Evolutionary conservation across 2,329 filamentous ascomycete genomes (phyloP).

Genomic region (Ceratocystis lukuohia): DNA sequence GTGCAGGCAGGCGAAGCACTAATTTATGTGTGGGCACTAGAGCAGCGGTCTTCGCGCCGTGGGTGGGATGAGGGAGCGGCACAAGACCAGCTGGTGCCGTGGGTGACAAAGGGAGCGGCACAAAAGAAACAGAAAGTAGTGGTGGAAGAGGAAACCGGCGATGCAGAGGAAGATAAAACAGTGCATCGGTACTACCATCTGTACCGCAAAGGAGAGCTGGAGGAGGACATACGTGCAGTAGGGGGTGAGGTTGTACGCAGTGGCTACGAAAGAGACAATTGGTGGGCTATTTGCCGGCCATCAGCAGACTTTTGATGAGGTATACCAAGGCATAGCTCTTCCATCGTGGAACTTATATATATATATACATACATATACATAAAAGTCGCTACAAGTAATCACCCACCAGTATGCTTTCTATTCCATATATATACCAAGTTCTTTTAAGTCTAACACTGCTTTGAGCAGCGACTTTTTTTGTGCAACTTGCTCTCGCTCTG

Average conservation of each 20-base stretch:
- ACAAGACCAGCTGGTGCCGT: slow-evolving; percentile 91
- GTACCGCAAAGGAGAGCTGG: slow-evolving; percentile 74
- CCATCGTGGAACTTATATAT: background rate
- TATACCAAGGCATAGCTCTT: background rate
- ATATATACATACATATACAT: background rate
- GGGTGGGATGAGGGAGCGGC: slow-evolving; percentile 75
- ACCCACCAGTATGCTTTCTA: no score
- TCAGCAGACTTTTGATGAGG: background rate
- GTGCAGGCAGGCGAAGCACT: slow-evolving; percentile 47
- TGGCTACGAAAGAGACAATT: slow-evolving; percentile 95
- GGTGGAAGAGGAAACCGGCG: background rate
- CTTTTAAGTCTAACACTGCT: no score
- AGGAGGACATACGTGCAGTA: slow-evolving; percentile 59
- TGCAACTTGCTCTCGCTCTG: background rate
- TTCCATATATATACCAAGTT: no score
- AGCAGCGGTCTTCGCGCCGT: slow-evolving; percentile 73
- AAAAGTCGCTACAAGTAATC: no score
- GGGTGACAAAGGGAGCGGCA: slow-evolving; percentile 52
- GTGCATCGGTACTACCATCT: slow-evolving; percentile 92
- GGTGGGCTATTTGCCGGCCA: slow-evolving; percentile 64
- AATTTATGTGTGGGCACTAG: slow-evolving; percentile 89
- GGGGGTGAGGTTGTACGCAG: slow-evolving; percentile 63
- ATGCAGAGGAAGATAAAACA: slow-evolving; percentile 34
- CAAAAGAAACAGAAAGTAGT: slow-evolving; percentile 3
- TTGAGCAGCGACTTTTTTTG: no score